phyloP scores from a whole-genome alignment of 164 flowering plant species.

The Protea cynaroides region DNA sequence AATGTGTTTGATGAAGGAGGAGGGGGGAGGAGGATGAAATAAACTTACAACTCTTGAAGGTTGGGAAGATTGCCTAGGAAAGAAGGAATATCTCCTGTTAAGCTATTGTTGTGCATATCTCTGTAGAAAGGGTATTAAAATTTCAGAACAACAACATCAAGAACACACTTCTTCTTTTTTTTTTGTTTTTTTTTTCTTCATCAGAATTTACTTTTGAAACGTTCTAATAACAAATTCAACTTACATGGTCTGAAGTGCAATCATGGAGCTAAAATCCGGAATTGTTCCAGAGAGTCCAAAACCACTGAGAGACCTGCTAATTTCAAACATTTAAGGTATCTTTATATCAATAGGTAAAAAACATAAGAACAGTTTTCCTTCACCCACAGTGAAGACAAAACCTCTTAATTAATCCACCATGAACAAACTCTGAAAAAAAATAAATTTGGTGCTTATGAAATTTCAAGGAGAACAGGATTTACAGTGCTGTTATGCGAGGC shows the following conservation, averaged over 20 bases:
- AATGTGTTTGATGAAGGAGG: no score
- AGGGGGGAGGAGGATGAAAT: no score
- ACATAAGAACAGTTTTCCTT: no score
- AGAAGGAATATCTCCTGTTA: slow-evolving; percentile 20
- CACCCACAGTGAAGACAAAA: no score
- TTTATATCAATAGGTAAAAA: no score
- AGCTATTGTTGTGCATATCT: slow-evolving; percentile 24
- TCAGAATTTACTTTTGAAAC: no score
- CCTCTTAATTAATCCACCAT: no score
- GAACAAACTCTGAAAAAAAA: no score
- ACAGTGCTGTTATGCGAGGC: slow-evolving; percentile 35
- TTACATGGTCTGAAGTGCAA: slow-evolving; percentile 38
- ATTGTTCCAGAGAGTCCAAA: slow-evolving; percentile 27
- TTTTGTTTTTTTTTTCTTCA: neutral
- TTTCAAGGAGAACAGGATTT: neutral
- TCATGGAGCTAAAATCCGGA: slow-evolving; percentile 44
- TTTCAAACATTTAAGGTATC: no score
- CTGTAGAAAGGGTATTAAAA: slow-evolving; percentile 12
- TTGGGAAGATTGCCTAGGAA: slow-evolving; percentile 26
- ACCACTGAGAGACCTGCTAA: slow-evolving; percentile 23
- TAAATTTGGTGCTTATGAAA: no score
- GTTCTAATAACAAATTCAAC: no score
- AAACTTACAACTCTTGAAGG: slow-evolving; percentile 24
- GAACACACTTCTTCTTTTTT: no score
- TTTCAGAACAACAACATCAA: neutral